Base-by-base conservation (phyloP, 768 basidiomycete species). In the Ephemerocybe angulata region DNA sequence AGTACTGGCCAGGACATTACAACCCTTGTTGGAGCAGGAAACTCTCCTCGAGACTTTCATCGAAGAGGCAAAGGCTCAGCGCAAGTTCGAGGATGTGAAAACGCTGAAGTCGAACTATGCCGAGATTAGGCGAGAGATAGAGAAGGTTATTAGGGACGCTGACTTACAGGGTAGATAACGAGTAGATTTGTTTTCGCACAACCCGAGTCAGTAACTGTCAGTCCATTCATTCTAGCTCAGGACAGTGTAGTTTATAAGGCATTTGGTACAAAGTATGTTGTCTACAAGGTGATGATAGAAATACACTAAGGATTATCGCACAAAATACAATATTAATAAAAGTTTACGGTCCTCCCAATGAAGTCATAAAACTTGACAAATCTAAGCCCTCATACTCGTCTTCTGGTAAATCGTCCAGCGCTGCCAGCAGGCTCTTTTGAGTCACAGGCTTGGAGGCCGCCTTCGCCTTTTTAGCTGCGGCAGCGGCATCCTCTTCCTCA, bases 41-140 rank as follows among this genome's bases (percentile, higher is more conserved):
- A 87, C 88, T 2, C 78, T 98, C 44, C 78, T 99, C 19, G 90
- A 95, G 69, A 80, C 85, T 1, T 98, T 94, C 63, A 83, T 98
- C 7, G 86, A 89, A 60, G 93, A 98, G 67, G 96, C 96, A 5
- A 88, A 86, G 69, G 80, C 85, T 2, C 87, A 88, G 61, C 78
- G 96, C 40, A 98, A 98, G 71, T 98, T 98, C 59, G 96, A 98
- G 69, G 97, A 99, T 65, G 89, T 88, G 13, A 88, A 88, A 69
- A 88, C 88, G 3, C 73, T 99, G 58, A 86, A 90, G 65, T 67
- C 72, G 29, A 95, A 88, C 67, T 68, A 98, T 49, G 76, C 73
- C 43, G 96, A 98, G 73, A 91, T 99, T 53, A 77, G 87, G 59
- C 76, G 65, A 12, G 95, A 96, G 75, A 94, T 98, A 49, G 85